phyloP scores from a whole-genome alignment of 1,284 basidiomycete genomes.

The Fomitiporia mediterranea region DNA sequence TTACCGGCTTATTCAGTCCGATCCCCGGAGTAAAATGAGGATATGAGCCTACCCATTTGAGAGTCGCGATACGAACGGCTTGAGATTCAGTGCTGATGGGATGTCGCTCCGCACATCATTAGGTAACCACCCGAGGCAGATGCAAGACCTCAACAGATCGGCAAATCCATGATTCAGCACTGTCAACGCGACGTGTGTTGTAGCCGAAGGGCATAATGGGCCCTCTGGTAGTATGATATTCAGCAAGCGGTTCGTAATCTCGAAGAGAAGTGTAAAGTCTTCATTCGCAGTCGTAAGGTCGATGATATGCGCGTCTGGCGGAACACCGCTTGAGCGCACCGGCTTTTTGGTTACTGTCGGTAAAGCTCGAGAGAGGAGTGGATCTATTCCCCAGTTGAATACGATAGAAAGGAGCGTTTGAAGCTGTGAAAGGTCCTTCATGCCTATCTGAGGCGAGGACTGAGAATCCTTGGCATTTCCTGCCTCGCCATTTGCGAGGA shows the following conservation, averaged over 20 bases:
- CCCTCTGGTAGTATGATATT: slow-evolving; percentile 48
- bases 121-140: slow-evolving; percentile 68
- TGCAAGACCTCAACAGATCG: slow-evolving; percentile 53
- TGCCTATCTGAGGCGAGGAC: slow-evolving; percentile 46
- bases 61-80: slow-evolving; percentile 47
- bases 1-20: too few species aligned
- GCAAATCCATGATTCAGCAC: slow-evolving; percentile 53
- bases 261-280: slow-evolving; percentile 40
- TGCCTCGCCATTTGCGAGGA: slow-evolving; percentile 33
- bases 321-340: slow-evolving; percentile 17
- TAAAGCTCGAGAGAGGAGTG: slow-evolving; percentile 41
- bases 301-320: slow-evolving; percentile 28
- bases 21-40: too few species aligned
- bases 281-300: slow-evolving; percentile 33
- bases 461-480: background rate
- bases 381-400: slow-evolving; percentile 66
- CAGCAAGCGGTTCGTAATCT: slow-evolving; percentile 40
- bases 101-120: slow-evolving; percentile 11
- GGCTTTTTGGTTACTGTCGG: slow-evolving; percentile 39
- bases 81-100: slow-evolving; percentile 4
- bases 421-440: slow-evolving; percentile 57
- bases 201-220: slow-evolving; percentile 39
- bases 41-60: slow-evolving; percentile 43
- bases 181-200: slow-evolving; percentile 56
- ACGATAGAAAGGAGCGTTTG: slow-evolving; percentile 59